A percentile compares a stretch with the other conserved stretches of the same genome.
These are phyloP conservation scores for Pythium volutum DNA, from an alignment of 352 stramenopile genomes.

Conservation along the genomic window DNA sequence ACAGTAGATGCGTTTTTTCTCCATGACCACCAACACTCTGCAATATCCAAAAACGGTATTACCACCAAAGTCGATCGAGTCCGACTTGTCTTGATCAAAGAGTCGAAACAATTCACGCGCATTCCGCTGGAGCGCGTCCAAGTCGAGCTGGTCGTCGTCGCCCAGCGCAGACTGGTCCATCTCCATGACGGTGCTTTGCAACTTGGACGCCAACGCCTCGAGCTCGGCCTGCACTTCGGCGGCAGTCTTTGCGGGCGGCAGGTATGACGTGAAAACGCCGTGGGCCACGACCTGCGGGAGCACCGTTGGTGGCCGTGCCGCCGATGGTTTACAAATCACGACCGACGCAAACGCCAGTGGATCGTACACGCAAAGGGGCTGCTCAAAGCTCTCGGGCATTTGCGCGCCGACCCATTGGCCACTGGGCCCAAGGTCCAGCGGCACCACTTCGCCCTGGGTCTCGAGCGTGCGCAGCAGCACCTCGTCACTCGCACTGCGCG, in stretches of 20 bases:
- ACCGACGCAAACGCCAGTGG: slow-evolving; percentile 47
- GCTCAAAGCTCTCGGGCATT: slow-evolving; percentile 44
- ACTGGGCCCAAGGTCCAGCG: slow-evolving; percentile 55
- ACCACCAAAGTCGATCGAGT: slow-evolving; percentile 79
- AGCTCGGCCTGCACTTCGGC: slow-evolving; percentile 45
- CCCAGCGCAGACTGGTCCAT: slow-evolving; percentile 37
- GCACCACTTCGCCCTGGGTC: slow-evolving; percentile 36
- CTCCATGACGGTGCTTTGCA: slow-evolving; percentile 54
- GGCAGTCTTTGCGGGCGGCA: slow-evolving; percentile 44
- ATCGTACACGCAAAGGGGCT: slow-evolving; percentile 57
- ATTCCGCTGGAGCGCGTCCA: slow-evolving; percentile 41
- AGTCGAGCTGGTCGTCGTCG: slow-evolving; percentile 30
- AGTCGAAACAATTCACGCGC: slow-evolving; percentile 62
- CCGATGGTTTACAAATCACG: slow-evolving; percentile 56
- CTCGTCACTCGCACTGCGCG: slow-evolving; percentile 24
- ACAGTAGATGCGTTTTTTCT: too few species aligned
- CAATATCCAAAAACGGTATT: not conserved
- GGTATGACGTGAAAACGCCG: slow-evolving; percentile 54
- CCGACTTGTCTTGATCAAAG: slow-evolving; percentile 71
- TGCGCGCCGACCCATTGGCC: slow-evolving; percentile 61
- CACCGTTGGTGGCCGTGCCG: slow-evolving; percentile 46
- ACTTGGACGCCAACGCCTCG: slow-evolving; percentile 38
- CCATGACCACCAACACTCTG: too few species aligned
- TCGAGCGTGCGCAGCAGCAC: slow-evolving; percentile 37
- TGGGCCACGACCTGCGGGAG: slow-evolving; percentile 48